phyloP scores from a whole-genome alignment of 1,284 basidiomycete species.

The Rhizoctonia solani region DNA sequence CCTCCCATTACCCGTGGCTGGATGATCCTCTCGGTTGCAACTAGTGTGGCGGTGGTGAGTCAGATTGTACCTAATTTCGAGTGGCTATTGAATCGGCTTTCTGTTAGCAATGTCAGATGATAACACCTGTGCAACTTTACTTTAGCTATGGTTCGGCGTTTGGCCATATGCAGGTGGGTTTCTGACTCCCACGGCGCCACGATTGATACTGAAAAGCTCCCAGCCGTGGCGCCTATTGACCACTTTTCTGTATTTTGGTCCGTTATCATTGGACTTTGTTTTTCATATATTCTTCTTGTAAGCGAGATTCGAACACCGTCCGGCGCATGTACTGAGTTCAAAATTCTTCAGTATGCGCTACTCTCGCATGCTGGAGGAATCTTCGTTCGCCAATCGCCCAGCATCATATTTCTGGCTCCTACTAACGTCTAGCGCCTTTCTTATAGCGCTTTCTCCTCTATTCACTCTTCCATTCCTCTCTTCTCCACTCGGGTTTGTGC shows the following conservation, averaged over 20 bases:
- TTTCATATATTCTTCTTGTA: slow-evolving; percentile 99
- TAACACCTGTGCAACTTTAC: slow-evolving; percentile 89
- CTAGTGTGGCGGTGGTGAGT: slow-evolving; percentile 83
- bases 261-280: slow-evolving; percentile 89
- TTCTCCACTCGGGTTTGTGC: slow-evolving; percentile 85
- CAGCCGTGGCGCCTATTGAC: slow-evolving; percentile 89
- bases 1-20: slow-evolving; percentile 87
- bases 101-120: slow-evolving; percentile 83
- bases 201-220: neutral
- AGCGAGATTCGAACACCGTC: slow-evolving; percentile 46
- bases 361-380: slow-evolving; percentile 93
- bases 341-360: slow-evolving; percentile 79
- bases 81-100: slow-evolving; percentile 26
- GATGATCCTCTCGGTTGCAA: slow-evolving; percentile 75
- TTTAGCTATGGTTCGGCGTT: slow-evolving; percentile 87
- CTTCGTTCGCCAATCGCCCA: slow-evolving; percentile 85
- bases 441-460: slow-evolving; percentile 80
- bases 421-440: slow-evolving; percentile 75
- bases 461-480: slow-evolving; percentile 91
- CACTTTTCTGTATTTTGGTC: slow-evolving; percentile 95
- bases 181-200: neutral
- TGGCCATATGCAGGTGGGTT: slow-evolving; percentile 72
- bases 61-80: slow-evolving; percentile 4
- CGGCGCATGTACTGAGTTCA: neutral
- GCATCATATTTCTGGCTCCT: slow-evolving; percentile 96